Evolutionary conservation across 306 rosid species (phyloP), one percentile per base, ranked within the genome.

Genomic region (Cajanus cajan): DNA sequence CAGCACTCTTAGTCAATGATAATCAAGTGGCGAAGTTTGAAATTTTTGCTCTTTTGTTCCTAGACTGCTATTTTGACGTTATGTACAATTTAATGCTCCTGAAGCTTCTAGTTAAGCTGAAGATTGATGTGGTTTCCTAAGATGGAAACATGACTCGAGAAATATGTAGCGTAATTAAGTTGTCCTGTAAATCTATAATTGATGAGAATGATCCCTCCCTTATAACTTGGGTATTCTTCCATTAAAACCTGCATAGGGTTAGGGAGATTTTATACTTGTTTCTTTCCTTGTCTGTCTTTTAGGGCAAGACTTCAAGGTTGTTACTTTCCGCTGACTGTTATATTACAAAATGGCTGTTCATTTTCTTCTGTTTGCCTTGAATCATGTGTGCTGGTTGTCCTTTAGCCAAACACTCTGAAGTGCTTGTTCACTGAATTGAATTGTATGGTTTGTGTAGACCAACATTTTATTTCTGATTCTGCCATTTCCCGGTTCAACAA

Each of bases 401-500:
- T 41, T 25, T 25, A 13, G 50, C 65, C 51, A 63, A 22, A 33
- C 57, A 70, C 12, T 63, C 75, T 11, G 1, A 28, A 18, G 18
- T 71, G 51, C 44, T 68, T 45, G 24, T 21, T 40, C 22, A 40
- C 31, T 67, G 22, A 45, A 7, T 16, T 70, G 68, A 44, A 13
- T 50, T 45, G 25, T 8, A 8, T 47, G 62, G 59, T 43, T 45
- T 37, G 9, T 64, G 19, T 62, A 47, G 15, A 31, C 34, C 51
- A 48, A 31, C 52, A 62, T 76, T 22, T 50, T 18, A 22, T 66
- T 37, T 68, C 19, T 41, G 75, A 64, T 77, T 72, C 76, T 14
- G 25, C 57, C 74, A 28, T 58, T 57, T 67, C 55, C 39, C 57
- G 77, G 25, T 50, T 25, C 47, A 5, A 6, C 51, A 25, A 33